phyloP scores from a whole-genome alignment of 106 monocot species.

The Dactylorhiza incarnata region DNA sequence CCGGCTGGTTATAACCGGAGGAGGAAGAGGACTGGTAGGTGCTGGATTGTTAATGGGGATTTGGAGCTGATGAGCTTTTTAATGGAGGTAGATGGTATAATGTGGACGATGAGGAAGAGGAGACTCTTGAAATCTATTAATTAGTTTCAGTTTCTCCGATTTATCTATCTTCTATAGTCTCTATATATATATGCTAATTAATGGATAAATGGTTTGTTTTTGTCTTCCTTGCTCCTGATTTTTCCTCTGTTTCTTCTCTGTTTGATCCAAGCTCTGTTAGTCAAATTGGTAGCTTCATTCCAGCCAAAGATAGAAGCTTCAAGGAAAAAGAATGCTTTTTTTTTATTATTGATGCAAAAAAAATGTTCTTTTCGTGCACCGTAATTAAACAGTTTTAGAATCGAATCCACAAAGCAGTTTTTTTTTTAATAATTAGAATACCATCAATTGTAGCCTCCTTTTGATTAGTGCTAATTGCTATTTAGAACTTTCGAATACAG shows the following conservation, averaged over 20 bases:
- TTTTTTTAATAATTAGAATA: neutral
- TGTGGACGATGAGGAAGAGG: neutral
- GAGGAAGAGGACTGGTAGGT: neutral
- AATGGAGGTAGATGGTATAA: neutral
- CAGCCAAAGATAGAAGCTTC: too few relatives aligned
- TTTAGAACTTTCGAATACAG: neutral
- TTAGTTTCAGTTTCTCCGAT: neutral
- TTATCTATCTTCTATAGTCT: neutral
- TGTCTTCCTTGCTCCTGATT: neutral
- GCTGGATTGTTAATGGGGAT: neutral
- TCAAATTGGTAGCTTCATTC: too few relatives aligned
- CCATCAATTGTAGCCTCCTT: neutral
- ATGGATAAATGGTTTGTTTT: neutral
- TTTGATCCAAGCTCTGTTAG: too few relatives aligned
- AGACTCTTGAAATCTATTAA: neutral
- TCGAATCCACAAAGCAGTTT: neutral
- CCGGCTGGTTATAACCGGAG: neutral
- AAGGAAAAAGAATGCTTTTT: too few relatives aligned
- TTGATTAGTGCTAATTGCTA: neutral
- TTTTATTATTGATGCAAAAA: neutral
- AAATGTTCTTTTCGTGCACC: neutral
- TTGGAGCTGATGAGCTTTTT: conserved; percentile 2
- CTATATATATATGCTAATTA: neutral
- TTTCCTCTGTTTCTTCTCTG: neutral
- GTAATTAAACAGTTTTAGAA: neutral